Percentiles rank a stretch among this genome's conserved stretches.
Evolutionary conservation across 495 filamentous ascomycete genomes (phyloP).

Genomic region (Glarea lozoyensis): DNA sequence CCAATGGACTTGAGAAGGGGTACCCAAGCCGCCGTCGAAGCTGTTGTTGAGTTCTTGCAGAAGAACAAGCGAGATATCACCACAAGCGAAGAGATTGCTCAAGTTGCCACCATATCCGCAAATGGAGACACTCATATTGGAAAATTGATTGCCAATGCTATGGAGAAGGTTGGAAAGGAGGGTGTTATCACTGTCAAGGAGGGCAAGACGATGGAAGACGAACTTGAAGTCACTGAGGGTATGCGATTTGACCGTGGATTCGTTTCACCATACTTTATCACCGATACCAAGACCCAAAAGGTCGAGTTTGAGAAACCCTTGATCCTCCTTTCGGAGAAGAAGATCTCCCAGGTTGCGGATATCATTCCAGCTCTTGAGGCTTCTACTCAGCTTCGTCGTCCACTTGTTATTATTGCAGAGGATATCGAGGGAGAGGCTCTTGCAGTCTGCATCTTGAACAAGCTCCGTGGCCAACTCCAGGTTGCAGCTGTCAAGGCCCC

Average conservation of each 20-base stretch:
- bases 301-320: constrained; percentile 99
- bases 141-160: constrained; percentile 89
- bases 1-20: constrained; percentile 97
- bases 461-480: constrained; percentile 98
- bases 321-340: constrained; percentile 98
- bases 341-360: constrained; percentile 97
- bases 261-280: constrained; percentile 99
- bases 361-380: constrained; percentile 96
- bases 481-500: constrained; percentile 98
- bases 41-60: constrained; percentile 88
- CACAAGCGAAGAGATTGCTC: constrained; percentile 91
- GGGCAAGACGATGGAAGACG: constrained; percentile 96
- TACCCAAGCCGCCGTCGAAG: constrained; percentile 91
- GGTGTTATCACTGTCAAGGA: constrained; percentile 99
- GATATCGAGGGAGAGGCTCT: constrained; percentile 98
- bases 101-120: constrained; percentile 95
- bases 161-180: constrained; percentile 99
- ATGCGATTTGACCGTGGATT: constrained; percentile 99
- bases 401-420: constrained; percentile 96
- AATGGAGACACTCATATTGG: constrained; percentile 97
- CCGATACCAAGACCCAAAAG: constrained; percentile 95
- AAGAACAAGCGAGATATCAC: constrained; percentile 95
- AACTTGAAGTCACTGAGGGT: constrained; percentile 97
- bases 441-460: constrained; percentile 98
- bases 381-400: constrained; percentile 89